Evolutionary conservation across 805 yeast genomes (phyloP), one percentile per base, ranked within the genome.

Genomic region (Candida cerambycidarum): DNA sequence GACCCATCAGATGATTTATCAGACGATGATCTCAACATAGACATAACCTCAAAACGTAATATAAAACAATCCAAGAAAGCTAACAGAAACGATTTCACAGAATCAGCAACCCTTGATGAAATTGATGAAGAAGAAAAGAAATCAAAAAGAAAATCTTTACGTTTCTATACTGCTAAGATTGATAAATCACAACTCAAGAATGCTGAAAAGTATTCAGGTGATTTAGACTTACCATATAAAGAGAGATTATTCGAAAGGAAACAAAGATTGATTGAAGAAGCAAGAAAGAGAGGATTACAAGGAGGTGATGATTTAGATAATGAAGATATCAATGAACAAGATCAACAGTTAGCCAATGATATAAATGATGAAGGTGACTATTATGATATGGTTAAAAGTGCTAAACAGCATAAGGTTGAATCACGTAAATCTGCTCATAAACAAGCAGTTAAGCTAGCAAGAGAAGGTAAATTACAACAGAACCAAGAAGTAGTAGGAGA

Each of bases 121-220:
- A 82, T 89, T 37, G 98, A 93, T 63, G 75, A 77, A 34, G 95
- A 88, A 57, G 98, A 89, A 45, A 92, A 90, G 69, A 79, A 76
- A 45, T 78, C 82, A 15, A 81, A 95, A 54, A 85, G 83, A 71
- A 80, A 79, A 58, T 77, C 95, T 2, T 78, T 93, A 55, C 82
- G 98, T 47, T 93, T 93, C 80, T 93, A 93, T 75, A 93, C 99
- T 1, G 87, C 98, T 45, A 90, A 92, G 65, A 90, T 93, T 63
- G 97, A 89, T 62, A 95, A 90, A 67, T 83, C 83, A 40, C 82
- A 76, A 19, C 72, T 73, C 52, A 84, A 83, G 62, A 77, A 78
- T 46, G 45, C 41, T 25, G 63, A 60, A 13, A 50, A 52, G 19
- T 53, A 42, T 44, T 83, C 82, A 36, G 99, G 98, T 54, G 99